phyloP scores from a whole-genome alignment of 805 yeast genomes.

The Starmera quercuum region DNA sequence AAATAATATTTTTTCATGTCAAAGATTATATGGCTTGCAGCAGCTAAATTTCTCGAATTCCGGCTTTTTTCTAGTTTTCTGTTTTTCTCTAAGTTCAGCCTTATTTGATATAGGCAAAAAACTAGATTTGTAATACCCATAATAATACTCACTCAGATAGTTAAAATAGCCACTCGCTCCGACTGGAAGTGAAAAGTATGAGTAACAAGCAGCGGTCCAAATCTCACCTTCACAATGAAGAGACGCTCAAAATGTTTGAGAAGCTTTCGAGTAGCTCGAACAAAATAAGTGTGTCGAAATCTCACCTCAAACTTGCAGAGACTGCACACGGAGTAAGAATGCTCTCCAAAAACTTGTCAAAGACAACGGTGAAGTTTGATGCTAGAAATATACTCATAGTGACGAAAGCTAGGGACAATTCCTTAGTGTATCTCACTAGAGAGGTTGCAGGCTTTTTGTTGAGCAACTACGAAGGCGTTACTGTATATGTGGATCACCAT shows the following conservation, averaged over 20 bases:
- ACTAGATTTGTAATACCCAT: too few species aligned
- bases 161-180: neutral
- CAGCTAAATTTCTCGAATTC: too few species aligned
- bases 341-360: conserved; percentile 62
- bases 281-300: conserved; percentile 46
- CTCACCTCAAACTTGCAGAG: conserved; percentile 71
- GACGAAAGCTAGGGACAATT: conserved; percentile 84
- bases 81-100: too few species aligned
- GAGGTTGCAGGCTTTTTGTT: conserved; percentile 77
- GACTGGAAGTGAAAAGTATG: too few species aligned
- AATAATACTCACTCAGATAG: too few species aligned
- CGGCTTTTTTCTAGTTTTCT: too few species aligned
- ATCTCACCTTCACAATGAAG: conserved; percentile 8
- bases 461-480: conserved; percentile 26
- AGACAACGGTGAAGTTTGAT: conserved; percentile 64
- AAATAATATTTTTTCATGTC: too few species aligned
- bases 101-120: too few species aligned
- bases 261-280: conserved; percentile 22
- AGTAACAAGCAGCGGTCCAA: neutral
- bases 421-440: conserved; percentile 65
- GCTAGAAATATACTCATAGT: conserved; percentile 70
- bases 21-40: too few species aligned
- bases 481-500: conserved; percentile 68
- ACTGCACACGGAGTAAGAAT: conserved; percentile 77
- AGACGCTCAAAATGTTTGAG: conserved; percentile 13